Conservation (phyloP, 768 basidiomycete species). For the Postia placenta region DNA sequence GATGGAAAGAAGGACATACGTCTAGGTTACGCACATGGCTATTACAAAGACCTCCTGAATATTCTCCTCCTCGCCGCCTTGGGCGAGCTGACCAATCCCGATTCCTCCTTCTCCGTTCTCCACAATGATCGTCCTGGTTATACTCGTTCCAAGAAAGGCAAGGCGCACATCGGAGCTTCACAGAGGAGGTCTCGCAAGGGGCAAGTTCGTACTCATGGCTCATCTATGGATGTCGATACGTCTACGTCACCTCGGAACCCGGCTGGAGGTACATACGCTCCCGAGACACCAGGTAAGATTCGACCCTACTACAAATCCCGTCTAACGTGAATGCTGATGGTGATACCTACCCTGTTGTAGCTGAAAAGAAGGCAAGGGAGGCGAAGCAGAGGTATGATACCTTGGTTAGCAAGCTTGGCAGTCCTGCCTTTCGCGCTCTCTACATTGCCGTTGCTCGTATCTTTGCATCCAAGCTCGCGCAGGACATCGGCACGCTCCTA, state of each 20-base stretch:
- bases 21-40: slow-evolving; percentile 44
- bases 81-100: slow-evolving; percentile 35
- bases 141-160: too few species aligned
- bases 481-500: slow-evolving; percentile 39
- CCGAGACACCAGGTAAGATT: too few species aligned
- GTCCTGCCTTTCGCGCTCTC: slow-evolving; percentile 52
- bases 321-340: not conserved
- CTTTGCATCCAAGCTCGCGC: slow-evolving; percentile 45
- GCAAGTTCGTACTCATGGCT: too few species aligned
- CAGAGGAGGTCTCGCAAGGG: too few species aligned
- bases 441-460: slow-evolving; percentile 58
- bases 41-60: slow-evolving; percentile 73
- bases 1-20: slow-evolving; percentile 16
- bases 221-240: too few species aligned
- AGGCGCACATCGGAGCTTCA: too few species aligned
- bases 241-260: too few species aligned
- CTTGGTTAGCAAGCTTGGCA: slow-evolving; percentile 35
- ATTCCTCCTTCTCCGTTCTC: slow-evolving; percentile 21
- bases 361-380: not conserved
- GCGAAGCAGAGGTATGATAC: slow-evolving; percentile 27
- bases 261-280: too few species aligned
- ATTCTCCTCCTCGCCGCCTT: slow-evolving; percentile 55
- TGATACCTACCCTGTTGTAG: not conserved
- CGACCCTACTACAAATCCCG: too few species aligned
- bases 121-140: not conserved